These are phyloP conservation scores for Fusarium albidum DNA, from an alignment of 2,329 filamentous ascomycete genomes.

Conservation along the genomic window DNA sequence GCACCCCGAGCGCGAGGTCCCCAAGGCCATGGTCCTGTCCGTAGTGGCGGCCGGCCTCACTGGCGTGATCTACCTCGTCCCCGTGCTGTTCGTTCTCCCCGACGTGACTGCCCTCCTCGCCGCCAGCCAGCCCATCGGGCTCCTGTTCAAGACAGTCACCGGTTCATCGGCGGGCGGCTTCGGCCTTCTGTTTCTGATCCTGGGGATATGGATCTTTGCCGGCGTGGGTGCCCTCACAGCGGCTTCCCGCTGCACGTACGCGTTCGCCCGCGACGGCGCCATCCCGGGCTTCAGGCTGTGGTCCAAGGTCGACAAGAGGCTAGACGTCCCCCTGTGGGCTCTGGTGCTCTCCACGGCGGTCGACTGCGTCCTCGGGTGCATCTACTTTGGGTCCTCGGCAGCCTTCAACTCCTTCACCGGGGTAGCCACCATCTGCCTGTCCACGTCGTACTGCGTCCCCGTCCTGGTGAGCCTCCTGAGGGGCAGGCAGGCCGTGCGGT, in stretches of 20 bases:
- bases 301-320: slow-evolving; percentile 68
- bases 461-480: slow-evolving; percentile 75
- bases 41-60: slow-evolving; percentile 70
- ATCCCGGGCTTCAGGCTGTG: slow-evolving; percentile 74
- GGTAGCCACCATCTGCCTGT: slow-evolving; percentile 80
- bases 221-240: slow-evolving; percentile 78
- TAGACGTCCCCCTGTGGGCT: slow-evolving; percentile 75
- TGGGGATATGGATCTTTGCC: slow-evolving; percentile 79
- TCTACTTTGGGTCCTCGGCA: slow-evolving; percentile 79
- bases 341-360: slow-evolving; percentile 72
- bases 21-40: slow-evolving; percentile 72
- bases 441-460: slow-evolving; percentile 77
- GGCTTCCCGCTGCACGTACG: slow-evolving; percentile 76
- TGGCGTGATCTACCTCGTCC: slow-evolving; percentile 71
- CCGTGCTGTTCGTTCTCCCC: slow-evolving; percentile 78
- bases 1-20: slow-evolving; percentile 65
- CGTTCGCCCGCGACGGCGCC: slow-evolving; percentile 77
- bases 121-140: slow-evolving; percentile 77
- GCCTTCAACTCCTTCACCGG: slow-evolving; percentile 83
- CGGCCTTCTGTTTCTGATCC: slow-evolving; percentile 75
- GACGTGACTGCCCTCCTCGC: slow-evolving; percentile 69
- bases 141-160: slow-evolving; percentile 78
- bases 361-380: slow-evolving; percentile 75
- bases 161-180: slow-evolving; percentile 77
- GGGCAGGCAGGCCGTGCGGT: slow-evolving; percentile 67